Percentiles rank a stretch among this genome's conserved stretches.
Conservation (phyloP, 139 green algal species). For the Gonium pectorale region DNA sequence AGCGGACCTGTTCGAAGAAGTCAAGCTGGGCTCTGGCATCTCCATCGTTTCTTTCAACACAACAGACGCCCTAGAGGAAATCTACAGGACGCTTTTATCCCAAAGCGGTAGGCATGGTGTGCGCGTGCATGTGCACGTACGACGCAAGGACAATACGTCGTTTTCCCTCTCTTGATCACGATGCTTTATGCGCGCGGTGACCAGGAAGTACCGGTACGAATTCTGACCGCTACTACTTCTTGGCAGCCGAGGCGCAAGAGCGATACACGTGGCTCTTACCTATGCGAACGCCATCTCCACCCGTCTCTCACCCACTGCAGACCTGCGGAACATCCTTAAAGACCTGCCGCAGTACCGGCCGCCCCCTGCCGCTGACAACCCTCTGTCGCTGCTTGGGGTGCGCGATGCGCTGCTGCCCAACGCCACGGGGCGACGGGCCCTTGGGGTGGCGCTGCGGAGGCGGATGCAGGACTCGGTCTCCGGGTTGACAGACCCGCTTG, state of each 20-base stretch:
- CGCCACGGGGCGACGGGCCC: too few species aligned
- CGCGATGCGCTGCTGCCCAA: neutral
- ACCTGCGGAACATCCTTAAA: neutral
- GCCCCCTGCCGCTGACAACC: neutral
- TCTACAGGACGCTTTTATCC: neutral
- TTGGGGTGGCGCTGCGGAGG: neutral
- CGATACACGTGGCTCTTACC: too few species aligned
- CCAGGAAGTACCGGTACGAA: too few species aligned
- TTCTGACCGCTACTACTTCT: too few species aligned
- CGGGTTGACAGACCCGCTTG: neutral
- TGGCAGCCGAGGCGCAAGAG: too few species aligned
- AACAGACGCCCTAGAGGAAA: neutral
- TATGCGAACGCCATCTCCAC: too few species aligned
- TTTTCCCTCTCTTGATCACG: too few species aligned
- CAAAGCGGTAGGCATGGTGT: neutral
- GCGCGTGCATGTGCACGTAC: too few species aligned
- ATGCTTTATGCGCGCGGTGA: too few species aligned
- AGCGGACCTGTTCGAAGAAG: slow-evolving; percentile 8
- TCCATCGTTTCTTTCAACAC: neutral
- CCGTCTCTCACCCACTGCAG: too few species aligned
- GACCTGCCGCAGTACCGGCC: neutral
- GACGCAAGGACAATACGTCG: too few species aligned
- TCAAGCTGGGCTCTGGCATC: neutral
- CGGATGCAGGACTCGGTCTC: neutral
- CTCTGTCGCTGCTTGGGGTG: neutral